Evolutionary conservation across 768 basidiomycete genomes (phyloP), one percentile per base, ranked within the genome.

Genomic region (Leccinellum albellum): DNA sequence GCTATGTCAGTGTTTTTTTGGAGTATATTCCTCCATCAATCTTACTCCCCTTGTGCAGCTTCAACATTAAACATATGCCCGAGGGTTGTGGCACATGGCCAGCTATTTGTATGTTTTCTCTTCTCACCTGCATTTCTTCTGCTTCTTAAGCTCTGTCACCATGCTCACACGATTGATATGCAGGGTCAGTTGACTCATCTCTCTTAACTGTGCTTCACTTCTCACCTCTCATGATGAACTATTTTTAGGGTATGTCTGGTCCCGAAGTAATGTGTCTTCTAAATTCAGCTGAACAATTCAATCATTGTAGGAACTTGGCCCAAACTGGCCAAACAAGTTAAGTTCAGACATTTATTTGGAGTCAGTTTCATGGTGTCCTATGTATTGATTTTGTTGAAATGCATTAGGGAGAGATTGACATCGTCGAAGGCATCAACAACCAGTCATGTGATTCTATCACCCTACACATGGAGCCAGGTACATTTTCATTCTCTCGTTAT

Each of bases 81-180:
- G 61, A 69, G 29, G 76, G 73, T 14, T 77, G 76, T 53, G 76
- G 74, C 0, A 74, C 73, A 8, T 76, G 75, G 74, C 75, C 74
- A 12, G 72, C 72, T 37, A 46, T 73, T 9, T 75, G 74, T 74
- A 21, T 15, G 69, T 70, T 23, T 17, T 26, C 4, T 37, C 32
- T 37, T 12, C 37, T 10, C 10, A 40, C 9, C n/a, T 40, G 14
- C 4, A 10, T n/a, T 37, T 37, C 35, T 37, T 32, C 32, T 9
- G n/a, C 14, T 29, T 8, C 14, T 17, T 1, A 6, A 6, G 5
- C 7, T 26, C 3, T 32, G 1, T 15, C 7, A 28, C 35, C 23
- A 15, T 3, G 20, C 29, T 58, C 40, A 49, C 23, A 12, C 24
- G 9, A 28, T 21, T 6, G 6, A 46, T 17, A 4, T n/a, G 29